phyloP scores from a whole-genome alignment of 306 rosid species.

The Glycine tomentella region DNA sequence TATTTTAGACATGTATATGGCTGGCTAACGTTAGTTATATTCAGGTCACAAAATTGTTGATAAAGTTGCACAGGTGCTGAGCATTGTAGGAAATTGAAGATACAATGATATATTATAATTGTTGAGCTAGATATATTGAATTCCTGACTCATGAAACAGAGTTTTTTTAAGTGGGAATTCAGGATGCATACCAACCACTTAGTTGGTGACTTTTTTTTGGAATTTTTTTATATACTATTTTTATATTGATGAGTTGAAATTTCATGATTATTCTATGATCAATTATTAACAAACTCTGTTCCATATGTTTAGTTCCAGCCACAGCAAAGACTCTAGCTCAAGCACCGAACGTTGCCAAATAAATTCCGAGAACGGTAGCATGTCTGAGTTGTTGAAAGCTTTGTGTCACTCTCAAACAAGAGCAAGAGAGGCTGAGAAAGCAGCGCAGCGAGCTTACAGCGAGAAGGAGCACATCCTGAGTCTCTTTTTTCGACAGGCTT shows the following conservation, averaged over 20 bases:
- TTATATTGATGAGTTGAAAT: constrained; percentile 13
- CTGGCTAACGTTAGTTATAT: neutral
- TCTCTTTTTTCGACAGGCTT: constrained; percentile 84
- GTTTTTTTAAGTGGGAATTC: too few species aligned
- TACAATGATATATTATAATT: neutral
- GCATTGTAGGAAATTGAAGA: neutral
- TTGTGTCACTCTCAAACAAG: constrained; percentile 90
- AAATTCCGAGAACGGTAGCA: constrained; percentile 50
- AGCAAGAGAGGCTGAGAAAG: constrained; percentile 90
- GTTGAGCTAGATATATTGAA: neutral
- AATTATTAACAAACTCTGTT: constrained; percentile 27
- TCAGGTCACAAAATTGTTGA: constrained; percentile 11
- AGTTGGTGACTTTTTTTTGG: neutral
- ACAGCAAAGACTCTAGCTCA: constrained; percentile 54
- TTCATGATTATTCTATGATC: constrained; percentile 27
- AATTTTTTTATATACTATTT: neutral
- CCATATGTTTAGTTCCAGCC: constrained; percentile 43
- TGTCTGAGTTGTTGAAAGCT: constrained; percentile 82
- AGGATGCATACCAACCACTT: too few species aligned
- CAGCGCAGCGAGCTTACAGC: constrained; percentile 73
- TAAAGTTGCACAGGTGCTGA: constrained; percentile 1
- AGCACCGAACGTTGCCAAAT: constrained; percentile 42
- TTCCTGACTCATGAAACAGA: too few species aligned
- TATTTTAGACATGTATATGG: neutral
- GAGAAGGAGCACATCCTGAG: constrained; percentile 86